Conservation (phyloP, 2,329 filamentous ascomycete genomes). For the Volutella citrinella region DNA sequence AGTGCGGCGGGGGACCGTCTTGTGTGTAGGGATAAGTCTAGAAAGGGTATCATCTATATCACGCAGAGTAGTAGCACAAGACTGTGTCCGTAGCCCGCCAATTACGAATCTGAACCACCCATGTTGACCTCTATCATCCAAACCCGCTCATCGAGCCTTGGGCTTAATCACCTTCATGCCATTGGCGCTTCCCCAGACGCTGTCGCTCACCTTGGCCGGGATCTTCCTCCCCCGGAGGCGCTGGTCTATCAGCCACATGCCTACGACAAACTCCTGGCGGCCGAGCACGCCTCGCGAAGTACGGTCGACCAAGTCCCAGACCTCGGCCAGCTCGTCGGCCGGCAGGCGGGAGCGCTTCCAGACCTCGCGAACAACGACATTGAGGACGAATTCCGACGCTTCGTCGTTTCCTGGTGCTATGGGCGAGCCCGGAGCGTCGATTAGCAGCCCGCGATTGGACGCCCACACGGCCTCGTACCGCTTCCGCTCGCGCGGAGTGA, state of each 20-base stretch:
- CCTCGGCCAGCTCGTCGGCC: constrained; percentile 65
- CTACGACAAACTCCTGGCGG: constrained; percentile 75
- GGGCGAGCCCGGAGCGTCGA: constrained; percentile 26
- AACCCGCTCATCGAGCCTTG: constrained; percentile 22
- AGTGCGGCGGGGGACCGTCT: too few relatives aligned
- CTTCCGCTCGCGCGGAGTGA: constrained; percentile 70
- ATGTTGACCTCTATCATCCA: constrained; percentile 1
- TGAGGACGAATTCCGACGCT: constrained; percentile 54
- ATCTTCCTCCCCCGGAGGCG: constrained; percentile 76
- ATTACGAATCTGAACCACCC: constrained; percentile 8
- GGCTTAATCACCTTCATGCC: constrained; percentile 40
- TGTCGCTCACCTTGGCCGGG: constrained; percentile 66
- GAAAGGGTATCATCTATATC: constrained; percentile 25
- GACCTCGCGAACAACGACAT: constrained; percentile 70
- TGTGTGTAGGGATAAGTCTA: too few relatives aligned
- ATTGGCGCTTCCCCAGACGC: constrained; percentile 70
- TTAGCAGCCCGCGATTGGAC: constrained; percentile 66
- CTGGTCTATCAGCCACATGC: constrained; percentile 80
- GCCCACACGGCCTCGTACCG: constrained; percentile 85
- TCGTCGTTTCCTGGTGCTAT: constrained; percentile 19
- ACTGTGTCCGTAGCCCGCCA: constrained; percentile 4
- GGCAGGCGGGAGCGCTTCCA: constrained; percentile 70
- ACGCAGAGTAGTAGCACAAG: constrained; percentile 10
- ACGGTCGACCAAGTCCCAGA: constrained; percentile 73
- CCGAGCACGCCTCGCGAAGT: constrained; percentile 52